phyloP scores from a whole-genome alignment of 2,329 filamentous ascomycete genomes.

The Colletotrichum theobromicola region DNA sequence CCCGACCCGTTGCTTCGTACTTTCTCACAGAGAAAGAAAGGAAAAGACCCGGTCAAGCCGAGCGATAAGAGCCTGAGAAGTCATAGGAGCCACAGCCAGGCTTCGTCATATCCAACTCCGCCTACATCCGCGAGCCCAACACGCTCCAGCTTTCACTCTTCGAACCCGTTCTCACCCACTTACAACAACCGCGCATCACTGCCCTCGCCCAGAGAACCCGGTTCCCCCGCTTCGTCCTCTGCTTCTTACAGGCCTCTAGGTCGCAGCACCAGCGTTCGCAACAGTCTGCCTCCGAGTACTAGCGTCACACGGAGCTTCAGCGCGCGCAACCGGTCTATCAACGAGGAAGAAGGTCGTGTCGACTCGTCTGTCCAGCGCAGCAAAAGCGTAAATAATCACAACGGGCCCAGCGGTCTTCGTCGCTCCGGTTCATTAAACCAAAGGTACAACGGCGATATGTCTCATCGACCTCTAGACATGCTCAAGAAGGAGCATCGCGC shows the following conservation, averaged over 20 bases:
- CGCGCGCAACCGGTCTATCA: slow-evolving; percentile 9
- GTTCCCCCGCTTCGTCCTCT: slow-evolving; percentile 17
- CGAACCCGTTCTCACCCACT: slow-evolving; percentile 43
- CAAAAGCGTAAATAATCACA: slow-evolving; percentile 17
- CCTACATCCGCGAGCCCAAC: slow-evolving; percentile 61
- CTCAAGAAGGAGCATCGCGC: slow-evolving; percentile 66
- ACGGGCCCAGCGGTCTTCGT: slow-evolving; percentile 15
- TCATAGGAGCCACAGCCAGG: slow-evolving; percentile 9
- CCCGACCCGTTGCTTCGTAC: slow-evolving; percentile 27
- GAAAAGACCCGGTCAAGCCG: not conserved
- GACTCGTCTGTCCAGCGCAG: not conserved
- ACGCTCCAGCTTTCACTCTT: slow-evolving; percentile 48
- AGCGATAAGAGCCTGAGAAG: slow-evolving; percentile 2
- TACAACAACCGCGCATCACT: slow-evolving; percentile 33
- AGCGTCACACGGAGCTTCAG: slow-evolving; percentile 37
- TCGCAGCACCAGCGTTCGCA: slow-evolving; percentile 28
- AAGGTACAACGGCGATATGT: slow-evolving; percentile 69
- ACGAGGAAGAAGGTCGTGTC: not conserved
- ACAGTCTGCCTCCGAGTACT: slow-evolving; percentile 28
- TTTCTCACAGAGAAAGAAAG: slow-evolving; percentile 28
- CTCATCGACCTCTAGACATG: slow-evolving; percentile 70
- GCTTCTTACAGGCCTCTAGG: slow-evolving; percentile 16
- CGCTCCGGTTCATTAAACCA: slow-evolving; percentile 54
- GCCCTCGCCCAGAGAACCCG: slow-evolving; percentile 21
- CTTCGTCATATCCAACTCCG: slow-evolving; percentile 46